These are phyloP conservation scores for Silene coronaria DNA, from an alignment of 179 eudicot species.

Conservation along the genomic window DNA sequence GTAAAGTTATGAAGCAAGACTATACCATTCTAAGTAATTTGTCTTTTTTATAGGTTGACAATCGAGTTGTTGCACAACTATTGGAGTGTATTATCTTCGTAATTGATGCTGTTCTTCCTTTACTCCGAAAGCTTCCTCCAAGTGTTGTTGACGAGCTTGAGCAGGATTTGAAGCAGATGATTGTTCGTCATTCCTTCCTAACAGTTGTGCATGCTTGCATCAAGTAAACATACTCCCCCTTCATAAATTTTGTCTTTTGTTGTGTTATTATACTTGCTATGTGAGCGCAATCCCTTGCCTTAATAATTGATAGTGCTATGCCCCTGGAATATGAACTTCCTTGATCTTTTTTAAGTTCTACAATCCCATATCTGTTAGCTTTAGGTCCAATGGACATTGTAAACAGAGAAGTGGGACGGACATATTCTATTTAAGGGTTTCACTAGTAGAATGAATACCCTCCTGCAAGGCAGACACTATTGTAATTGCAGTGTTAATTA, in stretches of 20 bases:
- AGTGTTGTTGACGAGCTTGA: constrained; percentile 83
- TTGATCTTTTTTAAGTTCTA: neutral
- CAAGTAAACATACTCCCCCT: constrained; percentile 49
- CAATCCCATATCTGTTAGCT: no score
- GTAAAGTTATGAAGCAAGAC: constrained; percentile 1
- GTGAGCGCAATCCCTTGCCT: neutral
- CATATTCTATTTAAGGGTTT: neutral
- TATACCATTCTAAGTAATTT: constrained; percentile 11
- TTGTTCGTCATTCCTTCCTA: constrained; percentile 94
- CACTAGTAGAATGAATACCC: neutral
- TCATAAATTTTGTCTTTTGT: neutral
- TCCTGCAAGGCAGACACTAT: neutral
- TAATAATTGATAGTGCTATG: constrained; percentile 2
- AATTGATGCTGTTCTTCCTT: constrained; percentile 82
- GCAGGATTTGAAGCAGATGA: constrained; percentile 95
- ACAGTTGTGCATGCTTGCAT: constrained; percentile 97
- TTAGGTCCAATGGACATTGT: neutral
- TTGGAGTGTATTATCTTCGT: constrained; percentile 84
- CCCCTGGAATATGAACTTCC: neutral
- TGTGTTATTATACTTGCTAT: neutral
- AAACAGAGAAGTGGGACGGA: neutral
- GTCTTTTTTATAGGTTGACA: constrained; percentile 60
- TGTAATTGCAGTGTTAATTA: neutral
- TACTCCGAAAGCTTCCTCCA: constrained; percentile 76
- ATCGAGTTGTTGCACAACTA: constrained; percentile 61